Evolutionary conservation across 495 filamentous ascomycete genomes (phyloP), one percentile per base, ranked within the genome.

Genomic region (Glarea lozoyensis): DNA sequence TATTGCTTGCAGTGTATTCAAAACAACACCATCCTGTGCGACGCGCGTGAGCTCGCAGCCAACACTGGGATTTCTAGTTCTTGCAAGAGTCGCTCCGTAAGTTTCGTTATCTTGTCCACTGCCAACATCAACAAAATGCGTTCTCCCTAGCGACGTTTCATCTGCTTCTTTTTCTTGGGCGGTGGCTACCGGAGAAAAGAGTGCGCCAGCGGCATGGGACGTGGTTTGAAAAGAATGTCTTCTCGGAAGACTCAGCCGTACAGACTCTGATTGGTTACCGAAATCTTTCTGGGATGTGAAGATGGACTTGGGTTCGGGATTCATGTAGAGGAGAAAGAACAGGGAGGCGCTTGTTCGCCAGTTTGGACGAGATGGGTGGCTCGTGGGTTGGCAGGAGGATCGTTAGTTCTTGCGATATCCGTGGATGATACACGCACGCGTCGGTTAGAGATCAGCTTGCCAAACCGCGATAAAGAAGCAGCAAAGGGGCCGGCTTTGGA

Each of bases 231-330:
- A 9, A 9, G 32, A 35, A 29, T 35, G 19, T 10, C 20, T 1
- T 9, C 37, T 13, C 10, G 24, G 37, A 43, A 31, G 33, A 9
- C 27, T 22, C 3, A 22, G 30, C 19, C 30, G 33, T 15, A 30
- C 35, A 2, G 6, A 13, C 24, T 9, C 24, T 38, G 41, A 38
- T 45, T 49, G 41, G 41, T 22, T 45, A 15, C 23, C 24, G 18
- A 53, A 44, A 10, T 45, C 41, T 37, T 37, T 53, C 38, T 45
- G 37, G 2, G 50, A 42, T 15, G 45, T 53, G 25, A 45, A 49
- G 24, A 53, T 53, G n/a, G 50, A 53, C 20, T 45, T 49, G 12
- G 50, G 40, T 37, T 52, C 40, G 15, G 36, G 40, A 31, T 21
- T 52, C 49, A 52, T 52, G 33, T 41, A 45, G 33, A 19, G 11